Base-by-base conservation (phyloP, 2,329 filamentous ascomycete genomes). In the Trichoderma brevicompactum region DNA sequence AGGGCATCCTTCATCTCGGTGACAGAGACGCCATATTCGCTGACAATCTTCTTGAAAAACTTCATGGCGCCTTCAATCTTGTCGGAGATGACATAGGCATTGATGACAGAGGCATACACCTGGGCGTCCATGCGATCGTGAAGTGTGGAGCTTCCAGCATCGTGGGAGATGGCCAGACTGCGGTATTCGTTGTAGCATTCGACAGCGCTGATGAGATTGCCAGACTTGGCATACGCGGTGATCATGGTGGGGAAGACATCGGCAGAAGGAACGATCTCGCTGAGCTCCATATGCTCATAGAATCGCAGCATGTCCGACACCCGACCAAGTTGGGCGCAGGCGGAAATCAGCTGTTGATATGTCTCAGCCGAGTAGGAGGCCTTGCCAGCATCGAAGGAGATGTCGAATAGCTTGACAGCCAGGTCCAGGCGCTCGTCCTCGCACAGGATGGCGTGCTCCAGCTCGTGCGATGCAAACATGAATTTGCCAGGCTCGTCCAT, bases 161-260 rank as follows among this genome's bases (percentile, higher is more conserved):
- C 91, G 74, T 95, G 86, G 44, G 90, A 88, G 60, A 98, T 87
- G n/a, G 94, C 94, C 48, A 97, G 83, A 52, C 87, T 86, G 74
- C 92, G 92, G 83, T 98, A 98, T 78, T 97, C 92, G 69, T 96
- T 94, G 79, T 97, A 99, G 78, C 92, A 93, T 76, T 97, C 93
- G 7, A 98, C 92, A 19, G 94, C 95, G 71, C 91, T 96, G 72
- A 89, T 84, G 50, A 98, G 80, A 74, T 98, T 93, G 56, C 93
- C 91, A 10, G 85, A 86, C 48, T 86, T 85, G 67, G 92, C 92
- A 74, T 97, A 98, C 0, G 94, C 93, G n/a, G 91, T 89, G 75
- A 99, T 97, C 92, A 99, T 97, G 17, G 89, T 86, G 1, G 93
- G 91, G 79, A 97, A 98, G 60, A 94, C 92, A 52, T 90, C 87